Evolutionary conservation across 768 basidiomycete genomes (phyloP).

Genomic region (Terana coerulea): DNA sequence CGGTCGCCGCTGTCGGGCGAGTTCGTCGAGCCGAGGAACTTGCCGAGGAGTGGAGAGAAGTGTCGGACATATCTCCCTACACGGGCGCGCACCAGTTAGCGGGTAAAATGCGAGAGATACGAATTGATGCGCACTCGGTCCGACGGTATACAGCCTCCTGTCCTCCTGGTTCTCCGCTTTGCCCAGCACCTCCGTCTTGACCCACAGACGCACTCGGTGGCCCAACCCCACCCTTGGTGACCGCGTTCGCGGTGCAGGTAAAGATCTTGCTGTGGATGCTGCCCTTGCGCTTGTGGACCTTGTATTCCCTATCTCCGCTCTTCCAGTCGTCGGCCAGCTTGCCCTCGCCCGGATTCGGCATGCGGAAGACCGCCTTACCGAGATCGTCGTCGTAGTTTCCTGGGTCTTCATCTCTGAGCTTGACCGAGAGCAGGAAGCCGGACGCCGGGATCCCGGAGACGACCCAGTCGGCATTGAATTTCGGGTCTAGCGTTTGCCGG

Average conservation of each 20-base stretch:
- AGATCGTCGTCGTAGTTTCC: constrained; percentile 24
- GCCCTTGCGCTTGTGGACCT: constrained; percentile 30
- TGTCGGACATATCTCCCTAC: constrained; percentile 32
- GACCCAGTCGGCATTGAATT: constrained; percentile 23
- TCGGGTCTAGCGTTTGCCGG: constrained; percentile 21
- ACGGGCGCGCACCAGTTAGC: no score
- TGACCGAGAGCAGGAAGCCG: constrained; percentile 21
- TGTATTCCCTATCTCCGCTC: constrained; percentile 27
- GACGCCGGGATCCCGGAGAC: constrained; percentile 23
- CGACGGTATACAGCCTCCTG: constrained; percentile 36
- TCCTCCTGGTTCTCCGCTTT: constrained; percentile 28
- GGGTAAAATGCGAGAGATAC: neutral
- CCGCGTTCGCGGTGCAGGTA: constrained; percentile 25
- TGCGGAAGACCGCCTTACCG: constrained; percentile 20
- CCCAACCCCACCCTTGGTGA: constrained; percentile 24
- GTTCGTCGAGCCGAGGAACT: constrained; percentile 24
- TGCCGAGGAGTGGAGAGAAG: constrained; percentile 41
- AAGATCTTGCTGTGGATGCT: constrained; percentile 22
- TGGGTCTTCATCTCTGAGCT: constrained; percentile 24
- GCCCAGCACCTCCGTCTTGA: constrained; percentile 28
- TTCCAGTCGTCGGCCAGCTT: constrained; percentile 24
- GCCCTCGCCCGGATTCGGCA: constrained; percentile 16
- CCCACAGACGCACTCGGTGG: constrained; percentile 26
- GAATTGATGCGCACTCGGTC: constrained; percentile 28
- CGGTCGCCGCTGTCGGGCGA: constrained; percentile 14